phyloP scores from a whole-genome alignment of 2,329 filamentous ascomycete genomes.

The Rhexocercosporidium sp. region DNA sequence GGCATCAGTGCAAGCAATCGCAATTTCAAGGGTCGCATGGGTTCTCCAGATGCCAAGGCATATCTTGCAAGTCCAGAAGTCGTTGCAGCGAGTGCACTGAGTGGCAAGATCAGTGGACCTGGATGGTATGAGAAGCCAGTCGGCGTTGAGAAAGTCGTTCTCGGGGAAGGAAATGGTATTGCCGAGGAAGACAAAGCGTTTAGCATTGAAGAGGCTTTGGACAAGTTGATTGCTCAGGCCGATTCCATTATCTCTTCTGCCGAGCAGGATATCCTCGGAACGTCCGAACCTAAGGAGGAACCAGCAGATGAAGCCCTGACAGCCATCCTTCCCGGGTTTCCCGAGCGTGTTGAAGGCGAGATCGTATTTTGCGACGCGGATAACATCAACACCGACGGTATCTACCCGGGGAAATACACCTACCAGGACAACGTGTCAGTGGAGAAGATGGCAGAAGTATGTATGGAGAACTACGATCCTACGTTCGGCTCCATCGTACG shows the following conservation, averaged over 20 bases:
- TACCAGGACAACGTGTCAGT: conserved; percentile 83
- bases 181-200: conserved; percentile 66
- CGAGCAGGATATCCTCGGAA: conserved; percentile 40
- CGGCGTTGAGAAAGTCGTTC: conserved; percentile 67
- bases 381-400: conserved; percentile 90
- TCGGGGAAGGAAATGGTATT: conserved; percentile 74
- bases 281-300: conserved; percentile 27
- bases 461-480: conserved; percentile 93
- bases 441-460: conserved; percentile 85
- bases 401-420: conserved; percentile 91
- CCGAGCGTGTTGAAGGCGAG: conserved; percentile 80
- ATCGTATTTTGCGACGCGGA: conserved; percentile 87
- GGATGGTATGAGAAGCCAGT: conserved; percentile 78
- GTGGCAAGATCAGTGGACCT: conserved; percentile 74
- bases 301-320: conserved; percentile 53
- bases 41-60: conserved; percentile 76
- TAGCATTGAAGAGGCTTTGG: conserved; percentile 72
- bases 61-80: conserved; percentile 91
- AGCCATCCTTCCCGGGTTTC: conserved; percentile 84
- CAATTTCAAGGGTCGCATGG: conserved; percentile 94
- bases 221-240: conserved; percentile 71
- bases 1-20: conserved; percentile 85
- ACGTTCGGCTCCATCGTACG: conserved; percentile 68
- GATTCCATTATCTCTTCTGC: conserved; percentile 54
- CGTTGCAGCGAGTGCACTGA: conserved; percentile 85